These are phyloP conservation scores for Pseudohyphozyma bogoriensis DNA, from an alignment of 768 basidiomycete genomes.

Conservation along the genomic window DNA sequence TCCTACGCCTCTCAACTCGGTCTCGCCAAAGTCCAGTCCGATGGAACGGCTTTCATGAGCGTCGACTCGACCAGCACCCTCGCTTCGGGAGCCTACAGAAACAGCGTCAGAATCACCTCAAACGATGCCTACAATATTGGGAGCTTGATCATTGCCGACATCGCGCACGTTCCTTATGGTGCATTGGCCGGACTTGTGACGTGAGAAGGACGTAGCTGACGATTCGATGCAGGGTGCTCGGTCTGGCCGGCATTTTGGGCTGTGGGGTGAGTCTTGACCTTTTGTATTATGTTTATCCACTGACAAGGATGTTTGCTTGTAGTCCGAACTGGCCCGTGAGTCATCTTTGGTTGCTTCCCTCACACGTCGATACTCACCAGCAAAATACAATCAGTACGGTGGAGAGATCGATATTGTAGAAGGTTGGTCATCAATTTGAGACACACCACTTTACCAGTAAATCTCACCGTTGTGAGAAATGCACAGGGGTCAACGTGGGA, in stretches of 20 bases:
- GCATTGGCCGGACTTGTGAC: too few species aligned
- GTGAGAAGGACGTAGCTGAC: too few species aligned
- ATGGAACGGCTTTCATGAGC: slow-evolving; percentile 63
- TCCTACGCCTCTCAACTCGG: slow-evolving; percentile 42
- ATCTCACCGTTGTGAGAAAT: not conserved
- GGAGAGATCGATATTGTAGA: slow-evolving; percentile 70
- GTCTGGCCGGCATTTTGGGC: slow-evolving; percentile 22
- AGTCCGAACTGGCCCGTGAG: too few species aligned
- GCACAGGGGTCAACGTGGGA: slow-evolving; percentile 40
- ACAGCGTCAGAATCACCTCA: not conserved
- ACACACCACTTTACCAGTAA: too few species aligned
- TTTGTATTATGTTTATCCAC: too few species aligned
- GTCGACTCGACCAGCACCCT: slow-evolving; percentile 40
- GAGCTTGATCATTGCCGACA: not conserved
- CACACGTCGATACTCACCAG: not conserved
- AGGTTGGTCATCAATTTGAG: slow-evolving; percentile 39
- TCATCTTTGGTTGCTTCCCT: not conserved
- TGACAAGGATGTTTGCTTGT: too few species aligned
- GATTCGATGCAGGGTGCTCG: too few species aligned
- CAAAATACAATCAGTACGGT: too few species aligned
- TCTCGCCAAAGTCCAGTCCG: slow-evolving; percentile 56
- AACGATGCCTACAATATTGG: not conserved
- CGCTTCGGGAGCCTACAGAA: not conserved
- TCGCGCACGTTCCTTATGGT: not conserved
- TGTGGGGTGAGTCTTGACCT: not conserved